These are phyloP conservation scores for Paecilomyces dactylethromorphus DNA, from an alignment of 2,329 filamentous ascomycete genomes.

Conservation along the genomic window DNA sequence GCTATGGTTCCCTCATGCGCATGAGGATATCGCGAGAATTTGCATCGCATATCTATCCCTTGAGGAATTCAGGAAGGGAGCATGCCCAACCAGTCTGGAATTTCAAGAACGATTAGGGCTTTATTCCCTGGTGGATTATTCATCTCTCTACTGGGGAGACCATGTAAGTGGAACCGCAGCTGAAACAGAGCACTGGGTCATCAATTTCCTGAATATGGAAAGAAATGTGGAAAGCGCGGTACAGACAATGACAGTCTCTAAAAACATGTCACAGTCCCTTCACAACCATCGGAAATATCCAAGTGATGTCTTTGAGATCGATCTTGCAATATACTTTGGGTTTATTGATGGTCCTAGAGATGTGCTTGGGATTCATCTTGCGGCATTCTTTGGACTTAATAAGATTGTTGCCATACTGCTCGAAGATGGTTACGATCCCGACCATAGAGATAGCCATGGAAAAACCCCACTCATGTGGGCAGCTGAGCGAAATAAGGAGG, in stretches of 20 bases:
- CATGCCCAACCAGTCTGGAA: slow-evolving; percentile 6
- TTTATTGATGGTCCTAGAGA: slow-evolving; percentile 3
- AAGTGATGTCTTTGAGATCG: too few species aligned
- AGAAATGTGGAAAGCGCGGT: not conserved
- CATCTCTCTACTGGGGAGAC: slow-evolving; percentile 18
- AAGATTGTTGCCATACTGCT: slow-evolving; percentile 1
- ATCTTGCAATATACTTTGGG: too few species aligned
- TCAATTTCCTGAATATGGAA: not conserved
- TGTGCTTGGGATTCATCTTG: slow-evolving; percentile 15
- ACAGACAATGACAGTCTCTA: not conserved
- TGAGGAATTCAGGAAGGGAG: slow-evolving; percentile 13
- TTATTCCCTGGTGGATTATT: slow-evolving; percentile 19
- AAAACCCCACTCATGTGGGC: slow-evolving; percentile 9
- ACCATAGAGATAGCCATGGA: slow-evolving; percentile 2
- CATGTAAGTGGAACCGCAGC: slow-evolving; percentile 7
- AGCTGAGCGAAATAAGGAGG: slow-evolving; percentile 8
- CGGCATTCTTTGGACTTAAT: slow-evolving; percentile 16
- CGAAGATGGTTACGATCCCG: slow-evolving; percentile 2
- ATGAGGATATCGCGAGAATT: slow-evolving; percentile 13
- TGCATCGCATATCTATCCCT: slow-evolving; percentile 27
- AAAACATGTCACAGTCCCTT: not conserved
- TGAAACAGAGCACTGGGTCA: not conserved
- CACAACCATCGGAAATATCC: not conserved
- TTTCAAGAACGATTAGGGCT: slow-evolving; percentile 10
- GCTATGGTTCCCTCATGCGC: slow-evolving; percentile 13